Percentiles rank a stretch among this genome's conserved stretches.
Evolutionary conservation across 495 filamentous ascomycete genomes (phyloP).

Genomic region (Cercophora scortea): DNA sequence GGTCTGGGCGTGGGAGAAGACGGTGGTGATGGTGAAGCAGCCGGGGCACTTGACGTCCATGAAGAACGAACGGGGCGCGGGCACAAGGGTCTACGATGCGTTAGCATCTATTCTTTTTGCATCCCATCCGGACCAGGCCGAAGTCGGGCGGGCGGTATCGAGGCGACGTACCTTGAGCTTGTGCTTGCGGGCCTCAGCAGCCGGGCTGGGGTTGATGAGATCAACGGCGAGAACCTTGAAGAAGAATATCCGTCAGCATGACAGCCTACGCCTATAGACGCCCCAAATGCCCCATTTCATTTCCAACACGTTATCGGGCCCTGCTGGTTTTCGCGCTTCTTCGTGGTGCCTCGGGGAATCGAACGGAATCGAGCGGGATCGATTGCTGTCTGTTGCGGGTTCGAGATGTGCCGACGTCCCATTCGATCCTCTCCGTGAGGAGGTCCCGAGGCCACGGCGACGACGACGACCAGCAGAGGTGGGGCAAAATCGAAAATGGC

Average conservation of each 20-base stretch:
- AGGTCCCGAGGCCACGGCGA: neutral
- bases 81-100: constrained; percentile 69
- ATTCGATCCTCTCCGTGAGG: too few species aligned
- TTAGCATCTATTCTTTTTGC: constrained; percentile 11
- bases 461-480: constrained; percentile 1
- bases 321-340: neutral
- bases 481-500: constrained; percentile 18
- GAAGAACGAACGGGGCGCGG: constrained; percentile 96
- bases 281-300: neutral
- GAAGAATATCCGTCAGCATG: constrained; percentile 30
- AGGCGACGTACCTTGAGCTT: constrained; percentile 88
- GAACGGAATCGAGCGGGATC: too few species aligned
- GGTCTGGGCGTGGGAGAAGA: constrained; percentile 99
- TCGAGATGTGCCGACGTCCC: too few species aligned
- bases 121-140: neutral
- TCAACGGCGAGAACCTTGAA: constrained; percentile 97
- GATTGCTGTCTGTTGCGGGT: too few species aligned
- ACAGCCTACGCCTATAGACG: constrained; percentile 1
- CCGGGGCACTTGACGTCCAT: constrained; percentile 99
- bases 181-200: constrained; percentile 95
- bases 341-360: neutral
- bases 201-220: constrained; percentile 95
- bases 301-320: neutral
- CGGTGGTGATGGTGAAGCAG: constrained; percentile 99
- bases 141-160: too few species aligned